Evolutionary conservation across 2,329 filamentous ascomycete genomes (phyloP).

Genomic region (Graphilbum sp.): DNA sequence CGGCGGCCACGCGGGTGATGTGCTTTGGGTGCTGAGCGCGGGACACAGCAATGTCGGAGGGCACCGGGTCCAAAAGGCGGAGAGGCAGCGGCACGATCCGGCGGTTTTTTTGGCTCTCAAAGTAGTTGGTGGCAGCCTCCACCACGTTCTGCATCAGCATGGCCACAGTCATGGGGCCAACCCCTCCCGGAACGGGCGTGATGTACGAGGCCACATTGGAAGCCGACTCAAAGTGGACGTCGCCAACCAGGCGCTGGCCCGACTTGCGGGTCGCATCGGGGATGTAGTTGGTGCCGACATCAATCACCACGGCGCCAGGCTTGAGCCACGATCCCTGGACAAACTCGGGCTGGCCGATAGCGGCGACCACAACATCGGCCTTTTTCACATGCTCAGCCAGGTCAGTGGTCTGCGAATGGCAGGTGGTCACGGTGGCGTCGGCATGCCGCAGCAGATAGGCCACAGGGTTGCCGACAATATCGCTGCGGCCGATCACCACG

Average conservation of each 20-base stretch:
- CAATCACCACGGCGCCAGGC: slow-evolving; percentile 85
- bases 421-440: slow-evolving; percentile 90
- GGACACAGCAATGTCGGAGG: slow-evolving; percentile 91
- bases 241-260: slow-evolving; percentile 79
- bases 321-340: slow-evolving; percentile 95
- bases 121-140: slow-evolving; percentile 65
- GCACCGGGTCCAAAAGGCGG: slow-evolving; percentile 63
- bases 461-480: slow-evolving; percentile 94
- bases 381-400: slow-evolving; percentile 59
- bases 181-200: slow-evolving; percentile 89
- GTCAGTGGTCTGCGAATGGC: slow-evolving; percentile 73
- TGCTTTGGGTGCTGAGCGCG: slow-evolving; percentile 81
- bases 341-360: slow-evolving; percentile 75
- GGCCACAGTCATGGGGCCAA: slow-evolving; percentile 96
- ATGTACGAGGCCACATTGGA: slow-evolving; percentile 78
- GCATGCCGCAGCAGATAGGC: slow-evolving; percentile 92
- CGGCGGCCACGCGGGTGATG: slow-evolving; percentile 68
- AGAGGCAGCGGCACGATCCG: slow-evolving; percentile 70
- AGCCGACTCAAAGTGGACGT: slow-evolving; percentile 83
- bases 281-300: slow-evolving; percentile 95
- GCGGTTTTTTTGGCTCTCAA: slow-evolving; percentile 67
- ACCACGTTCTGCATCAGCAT: slow-evolving; percentile 97
- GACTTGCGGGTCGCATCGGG: slow-evolving; percentile 81
- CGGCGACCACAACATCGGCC: slow-evolving; percentile 82
- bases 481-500: slow-evolving; percentile 84